Evolutionary conservation across 768 basidiomycete species (phyloP).

Genomic region (Panus rudis): DNA sequence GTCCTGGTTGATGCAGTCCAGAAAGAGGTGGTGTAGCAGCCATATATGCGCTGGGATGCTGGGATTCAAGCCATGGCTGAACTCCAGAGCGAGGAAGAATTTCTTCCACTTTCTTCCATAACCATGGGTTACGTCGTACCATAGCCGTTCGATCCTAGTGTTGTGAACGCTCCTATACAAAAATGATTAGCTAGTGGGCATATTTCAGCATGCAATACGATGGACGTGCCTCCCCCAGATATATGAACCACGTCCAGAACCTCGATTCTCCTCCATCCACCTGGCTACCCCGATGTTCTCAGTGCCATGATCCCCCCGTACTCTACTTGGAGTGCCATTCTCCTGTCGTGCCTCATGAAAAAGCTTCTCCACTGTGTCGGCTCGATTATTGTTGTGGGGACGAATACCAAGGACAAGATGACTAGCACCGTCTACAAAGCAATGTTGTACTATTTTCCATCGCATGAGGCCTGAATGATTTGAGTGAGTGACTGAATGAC

Average conservation of each 20-base stretch:
- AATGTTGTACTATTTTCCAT: conserved; percentile 17
- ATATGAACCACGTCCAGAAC: conserved; percentile 18
- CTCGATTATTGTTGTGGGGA: conserved; percentile 14
- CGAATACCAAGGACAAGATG: conserved; percentile 11
- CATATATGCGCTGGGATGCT: conserved; percentile 19
- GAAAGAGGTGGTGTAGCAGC: conserved; percentile 24
- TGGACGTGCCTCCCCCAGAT: conserved; percentile 19
- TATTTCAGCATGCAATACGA: neutral
- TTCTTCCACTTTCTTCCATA: conserved; percentile 18
- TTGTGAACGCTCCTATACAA: conserved; percentile 19
- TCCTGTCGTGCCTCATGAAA: conserved; percentile 9
- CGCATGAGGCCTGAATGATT: conserved; percentile 13
- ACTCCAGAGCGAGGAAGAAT: conserved; percentile 17
- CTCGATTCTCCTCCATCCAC: conserved; percentile 18
- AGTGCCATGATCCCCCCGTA: conserved; percentile 22
- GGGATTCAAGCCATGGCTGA: conserved; percentile 17
- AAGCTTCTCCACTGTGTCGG: conserved; percentile 13
- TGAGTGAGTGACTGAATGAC: neutral
- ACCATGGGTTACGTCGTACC: conserved; percentile 21
- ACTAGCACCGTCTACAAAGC: conserved; percentile 21
- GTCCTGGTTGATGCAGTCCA: conserved; percentile 15
- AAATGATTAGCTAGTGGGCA: neutral
- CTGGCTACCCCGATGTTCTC: conserved; percentile 21
- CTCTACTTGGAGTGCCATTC: conserved; percentile 16
- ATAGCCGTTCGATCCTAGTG: conserved; percentile 20